phyloP scores from a whole-genome alignment of 2,329 filamentous ascomycete species.

The Verticillium longisporum region DNA sequence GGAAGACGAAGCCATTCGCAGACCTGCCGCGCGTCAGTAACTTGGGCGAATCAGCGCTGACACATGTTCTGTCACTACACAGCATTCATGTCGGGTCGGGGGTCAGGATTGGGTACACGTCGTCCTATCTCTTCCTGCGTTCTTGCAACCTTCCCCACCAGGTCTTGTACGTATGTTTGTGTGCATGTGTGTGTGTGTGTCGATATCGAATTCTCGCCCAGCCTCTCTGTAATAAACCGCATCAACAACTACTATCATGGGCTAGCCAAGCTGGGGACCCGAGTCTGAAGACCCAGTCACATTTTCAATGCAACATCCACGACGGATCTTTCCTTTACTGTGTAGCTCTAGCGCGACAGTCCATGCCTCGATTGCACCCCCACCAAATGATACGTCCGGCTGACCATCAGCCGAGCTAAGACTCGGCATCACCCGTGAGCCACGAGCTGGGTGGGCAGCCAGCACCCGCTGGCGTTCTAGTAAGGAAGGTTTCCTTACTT shows the following conservation, averaged over 20 bases:
- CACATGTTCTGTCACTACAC: not conserved
- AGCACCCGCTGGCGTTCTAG: not conserved
- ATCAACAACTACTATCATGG: not conserved
- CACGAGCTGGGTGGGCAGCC: not conserved
- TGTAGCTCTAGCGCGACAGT: not conserved
- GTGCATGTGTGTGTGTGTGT: not conserved
- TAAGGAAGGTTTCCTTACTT: not conserved
- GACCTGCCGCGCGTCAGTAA: not conserved
- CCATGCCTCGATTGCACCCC: not conserved
- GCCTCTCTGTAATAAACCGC: not conserved
- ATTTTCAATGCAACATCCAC: not conserved
- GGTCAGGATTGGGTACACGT: not conserved
- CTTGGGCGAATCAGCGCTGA: not conserved
- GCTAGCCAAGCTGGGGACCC: not conserved
- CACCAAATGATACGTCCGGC: not conserved
- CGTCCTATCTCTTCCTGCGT: not conserved
- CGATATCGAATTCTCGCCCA: not conserved
- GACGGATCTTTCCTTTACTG: not conserved
- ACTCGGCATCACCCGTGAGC: not conserved
- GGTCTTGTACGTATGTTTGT: not conserved
- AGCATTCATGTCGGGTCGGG: not conserved
- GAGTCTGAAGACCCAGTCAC: not conserved
- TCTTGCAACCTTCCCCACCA: not conserved
- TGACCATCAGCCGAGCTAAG: not conserved
- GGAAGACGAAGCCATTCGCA: not conserved